These are phyloP conservation scores for Mollisia scopiformis DNA, from an alignment of 2,329 filamentous ascomycete species.

Conservation along the genomic window DNA sequence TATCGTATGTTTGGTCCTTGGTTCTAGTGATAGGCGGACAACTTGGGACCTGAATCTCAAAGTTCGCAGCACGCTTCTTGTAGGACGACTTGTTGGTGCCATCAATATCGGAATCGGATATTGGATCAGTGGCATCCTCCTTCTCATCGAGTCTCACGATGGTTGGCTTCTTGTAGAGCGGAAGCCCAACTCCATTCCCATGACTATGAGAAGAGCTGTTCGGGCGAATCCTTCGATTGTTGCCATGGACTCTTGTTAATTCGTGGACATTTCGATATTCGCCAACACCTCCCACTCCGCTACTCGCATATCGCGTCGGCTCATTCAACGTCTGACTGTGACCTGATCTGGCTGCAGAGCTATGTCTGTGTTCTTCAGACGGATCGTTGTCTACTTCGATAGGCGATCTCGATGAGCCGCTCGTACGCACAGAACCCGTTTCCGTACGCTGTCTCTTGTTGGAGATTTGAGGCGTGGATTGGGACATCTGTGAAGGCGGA, in stretches of 20 bases:
- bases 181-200: background rate
- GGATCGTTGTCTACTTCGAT: constrained; percentile 10
- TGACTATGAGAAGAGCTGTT: background rate
- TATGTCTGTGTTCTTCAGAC: background rate
- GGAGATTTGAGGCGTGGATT: background rate
- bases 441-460: constrained; percentile 14
- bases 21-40: background rate
- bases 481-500: background rate
- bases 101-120: background rate
- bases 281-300: background rate
- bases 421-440: background rate
- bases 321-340: background rate
- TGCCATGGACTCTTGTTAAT: background rate
- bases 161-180: background rate
- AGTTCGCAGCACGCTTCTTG: background rate
- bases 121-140: constrained; percentile 3
- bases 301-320: background rate
- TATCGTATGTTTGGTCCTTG: background rate
- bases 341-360: constrained; percentile 4
- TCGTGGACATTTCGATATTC: background rate
- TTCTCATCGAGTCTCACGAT: background rate
- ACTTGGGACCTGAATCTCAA: background rate
- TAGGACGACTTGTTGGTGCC: background rate
- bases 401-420: constrained; percentile 4
- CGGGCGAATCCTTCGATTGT: background rate